These are phyloP conservation scores for Trichoderma virens DNA, from an alignment of 495 filamentous ascomycete genomes.

Conservation along the genomic window DNA sequence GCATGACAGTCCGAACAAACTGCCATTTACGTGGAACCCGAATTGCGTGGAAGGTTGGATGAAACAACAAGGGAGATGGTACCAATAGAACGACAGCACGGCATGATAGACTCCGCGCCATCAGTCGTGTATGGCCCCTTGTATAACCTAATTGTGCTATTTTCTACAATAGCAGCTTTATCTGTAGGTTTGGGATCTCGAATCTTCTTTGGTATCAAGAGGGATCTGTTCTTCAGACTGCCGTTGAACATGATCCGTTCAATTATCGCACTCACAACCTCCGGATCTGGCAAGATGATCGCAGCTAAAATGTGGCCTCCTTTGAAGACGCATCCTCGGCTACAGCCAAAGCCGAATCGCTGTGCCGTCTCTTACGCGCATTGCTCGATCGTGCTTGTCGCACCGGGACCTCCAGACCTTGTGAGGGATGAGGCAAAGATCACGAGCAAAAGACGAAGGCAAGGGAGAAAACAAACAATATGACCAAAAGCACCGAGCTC, in stretches of 20 bases:
- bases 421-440: no score
- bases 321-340: background rate
- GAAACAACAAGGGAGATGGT: no score
- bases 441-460: no score
- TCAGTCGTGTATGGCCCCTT: conserved; percentile 2
- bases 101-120: no score
- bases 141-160: background rate
- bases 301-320: conserved; percentile 11
- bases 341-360: conserved; percentile 40
- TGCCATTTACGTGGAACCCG: no score
- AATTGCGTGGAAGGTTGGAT: no score
- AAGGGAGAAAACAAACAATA: no score
- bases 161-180: conserved; percentile 39
- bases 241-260: conserved; percentile 79
- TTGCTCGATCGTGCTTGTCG: conserved; percentile 18
- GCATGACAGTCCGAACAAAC: no score
- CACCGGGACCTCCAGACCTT: conserved; percentile 74
- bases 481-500: no score
- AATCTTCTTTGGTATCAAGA: conserved; percentile 55
- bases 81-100: no score
- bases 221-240: conserved; percentile 58
- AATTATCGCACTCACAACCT: conserved; percentile 48
- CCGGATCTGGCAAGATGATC: conserved; percentile 18
- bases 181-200: conserved; percentile 57
- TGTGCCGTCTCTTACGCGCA: conserved; percentile 53